phyloP scores from a whole-genome alignment of 1,139 yeast genomes.

The Candida neerlandica region DNA sequence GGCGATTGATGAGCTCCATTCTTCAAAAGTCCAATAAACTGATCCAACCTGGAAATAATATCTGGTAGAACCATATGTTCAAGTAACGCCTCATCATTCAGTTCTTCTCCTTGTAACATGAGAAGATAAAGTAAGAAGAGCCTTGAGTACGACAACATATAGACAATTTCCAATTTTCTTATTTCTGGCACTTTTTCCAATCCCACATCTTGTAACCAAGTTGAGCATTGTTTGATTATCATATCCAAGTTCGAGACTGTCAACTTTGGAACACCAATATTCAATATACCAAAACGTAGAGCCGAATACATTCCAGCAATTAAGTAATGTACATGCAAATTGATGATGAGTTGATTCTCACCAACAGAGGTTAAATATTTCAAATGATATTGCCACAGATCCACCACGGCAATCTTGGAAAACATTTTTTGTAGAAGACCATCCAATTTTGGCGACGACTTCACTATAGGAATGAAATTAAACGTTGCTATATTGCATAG shows the following conservation, averaged over 20 bases:
- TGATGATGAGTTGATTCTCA: conserved; percentile 22
- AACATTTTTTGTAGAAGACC: conserved; percentile 22
- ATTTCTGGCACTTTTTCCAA: conserved; percentile 18
- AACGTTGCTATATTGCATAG: conserved; percentile 35
- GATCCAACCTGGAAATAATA: conserved; percentile 23
- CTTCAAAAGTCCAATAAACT: conserved; percentile 20
- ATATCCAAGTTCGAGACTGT: conserved; percentile 26
- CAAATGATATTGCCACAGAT: conserved; percentile 27
- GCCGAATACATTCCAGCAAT: conserved; percentile 28
- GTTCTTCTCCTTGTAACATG: conserved; percentile 41
- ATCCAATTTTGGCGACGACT: conserved; percentile 26
- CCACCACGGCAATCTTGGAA: conserved; percentile 30
- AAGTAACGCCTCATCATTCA: conserved; percentile 22
- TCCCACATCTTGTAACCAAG: conserved; percentile 28
- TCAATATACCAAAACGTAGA: conserved; percentile 28
- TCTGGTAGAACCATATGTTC: conserved; percentile 24
- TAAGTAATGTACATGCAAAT: conserved; percentile 32
- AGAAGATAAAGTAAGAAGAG: conserved; percentile 34
- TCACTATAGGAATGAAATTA: conserved; percentile 28
- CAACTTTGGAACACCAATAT: conserved; percentile 25
- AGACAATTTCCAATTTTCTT: conserved; percentile 28
- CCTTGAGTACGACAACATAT: conserved; percentile 33
- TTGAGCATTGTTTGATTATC: conserved; percentile 25
- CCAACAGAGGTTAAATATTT: conserved; percentile 24
- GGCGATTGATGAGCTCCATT: conserved; percentile 20